These are phyloP conservation scores for Suillus subluteus DNA, from an alignment of 768 basidiomycete species.

Conservation along the genomic window DNA sequence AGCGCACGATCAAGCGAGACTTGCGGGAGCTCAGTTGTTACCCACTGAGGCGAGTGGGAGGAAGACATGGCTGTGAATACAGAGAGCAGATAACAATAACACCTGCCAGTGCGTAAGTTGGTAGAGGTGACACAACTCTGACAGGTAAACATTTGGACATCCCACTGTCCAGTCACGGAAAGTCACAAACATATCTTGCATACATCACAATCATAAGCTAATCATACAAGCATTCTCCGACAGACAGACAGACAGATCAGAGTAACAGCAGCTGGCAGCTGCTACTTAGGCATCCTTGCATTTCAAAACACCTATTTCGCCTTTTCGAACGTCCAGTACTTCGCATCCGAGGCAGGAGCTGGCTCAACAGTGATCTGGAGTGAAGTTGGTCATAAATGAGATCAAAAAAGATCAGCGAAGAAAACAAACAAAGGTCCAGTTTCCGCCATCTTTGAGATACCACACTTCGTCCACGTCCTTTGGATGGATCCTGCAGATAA, in stretches of 20 bases:
- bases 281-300: too few relatives aligned
- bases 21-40: not conserved
- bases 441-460: not conserved
- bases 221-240: not conserved
- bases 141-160: not conserved
- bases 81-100: too few relatives aligned
- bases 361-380: not conserved
- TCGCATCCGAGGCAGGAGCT: not conserved
- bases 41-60: not conserved
- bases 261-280: not conserved
- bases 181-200: not conserved
- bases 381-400: not conserved
- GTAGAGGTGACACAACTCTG: not conserved
- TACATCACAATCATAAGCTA: not conserved
- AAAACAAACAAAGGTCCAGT: not conserved
- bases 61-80: not conserved
- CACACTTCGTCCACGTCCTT: accelerated
- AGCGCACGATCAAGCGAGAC: not conserved
- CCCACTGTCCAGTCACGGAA: not conserved
- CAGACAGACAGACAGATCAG: too few relatives aligned
- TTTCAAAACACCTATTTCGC: not conserved
- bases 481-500: not conserved
- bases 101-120: too few relatives aligned
- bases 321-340: not conserved
- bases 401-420: not conserved